Base-by-base conservation (phyloP, 768 basidiomycete species). In the Termitomyces sp. region DNA sequence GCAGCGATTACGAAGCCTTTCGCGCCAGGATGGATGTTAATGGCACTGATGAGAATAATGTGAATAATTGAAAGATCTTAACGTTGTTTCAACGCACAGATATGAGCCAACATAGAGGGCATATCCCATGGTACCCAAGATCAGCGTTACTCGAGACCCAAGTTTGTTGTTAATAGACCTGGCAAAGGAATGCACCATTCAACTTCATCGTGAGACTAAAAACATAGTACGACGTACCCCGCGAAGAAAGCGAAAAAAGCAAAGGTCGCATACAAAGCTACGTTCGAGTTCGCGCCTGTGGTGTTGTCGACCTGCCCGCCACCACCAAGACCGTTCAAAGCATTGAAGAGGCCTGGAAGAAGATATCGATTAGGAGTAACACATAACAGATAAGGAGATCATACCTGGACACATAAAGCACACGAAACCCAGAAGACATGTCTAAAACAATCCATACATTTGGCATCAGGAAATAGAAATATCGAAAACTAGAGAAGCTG, bases 151-250 rank as follows among this genome's bases (percentile, higher is more conserved):
- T 16, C 83, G 79, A 49, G 88, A 75, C 18, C 93, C 93, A 36
- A 95, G 75, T 53, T 81, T 81, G 63, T 94, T 94, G 73, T 90
- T 90, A 68, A 92, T 73, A 3, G 89, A 87, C 8, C 90, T 90
- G 32, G 14, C 18, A 24, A 2, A 32, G 54, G 36, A 33, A 40
- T 22, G 3, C 32, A 44, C 20, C 44, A 53, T 20, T 49, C 18
- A 13, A 24, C 5, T 20, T 45, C 18, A n/a, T 38, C 7, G 12
- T 8, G 22, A 14, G 10, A 32, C 1, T 1, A 50, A 26, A 24
- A 43, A 28, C n/a, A 20, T 9, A 14, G n/a, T n/a, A 18, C 32
- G 33, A 57, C 56, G 13, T 56, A 71, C 70, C 67, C 66, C 26
- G 67, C 67, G 60, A 77, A 78, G 60, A 78, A 78, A 5, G 74